Evolutionary conservation across 768 basidiomycete genomes (phyloP).

Genomic region (Cystobasidium onofrii): DNA sequence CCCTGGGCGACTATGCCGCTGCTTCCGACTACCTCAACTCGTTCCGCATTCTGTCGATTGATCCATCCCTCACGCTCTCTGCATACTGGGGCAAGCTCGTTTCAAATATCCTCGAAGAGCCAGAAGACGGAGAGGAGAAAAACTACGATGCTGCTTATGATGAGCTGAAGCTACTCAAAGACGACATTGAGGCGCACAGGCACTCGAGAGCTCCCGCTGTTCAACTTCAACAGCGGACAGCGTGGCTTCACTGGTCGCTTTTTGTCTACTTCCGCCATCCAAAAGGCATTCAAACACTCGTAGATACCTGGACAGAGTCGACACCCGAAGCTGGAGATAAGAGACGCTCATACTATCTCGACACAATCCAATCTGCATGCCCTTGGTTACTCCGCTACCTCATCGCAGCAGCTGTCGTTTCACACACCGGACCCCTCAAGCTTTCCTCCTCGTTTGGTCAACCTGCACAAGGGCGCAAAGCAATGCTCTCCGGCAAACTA

Average conservation of each 20-base stretch:
- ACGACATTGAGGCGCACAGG: conserved; percentile 23
- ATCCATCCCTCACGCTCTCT: conserved; percentile 83
- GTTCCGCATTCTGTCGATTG: conserved; percentile 93
- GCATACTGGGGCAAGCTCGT: conserved; percentile 99
- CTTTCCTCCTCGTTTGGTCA: conserved; percentile 28
- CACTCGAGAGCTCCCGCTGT: conserved; percentile 45
- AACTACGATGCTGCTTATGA: conserved; percentile 32
- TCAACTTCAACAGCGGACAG: conserved; percentile 87
- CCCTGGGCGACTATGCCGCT: conserved; percentile 93
- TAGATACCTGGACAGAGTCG: conserved; percentile 92
- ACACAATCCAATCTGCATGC: conserved; percentile 91
- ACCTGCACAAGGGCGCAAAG: conserved; percentile 18
- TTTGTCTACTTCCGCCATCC: conserved; percentile 98
- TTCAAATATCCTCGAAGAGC: conserved; percentile 77
- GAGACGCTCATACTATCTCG: conserved; percentile 58
- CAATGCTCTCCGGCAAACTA: conserved; percentile 52
- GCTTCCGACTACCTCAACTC: conserved; percentile 89
- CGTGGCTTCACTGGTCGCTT: conserved; percentile 95
- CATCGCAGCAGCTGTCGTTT: conserved; percentile 82
- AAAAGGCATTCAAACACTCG: conserved; percentile 77
- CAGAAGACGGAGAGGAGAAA: conserved; percentile 43
- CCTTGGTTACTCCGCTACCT: conserved; percentile 95
- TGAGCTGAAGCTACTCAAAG: conserved; percentile 19
- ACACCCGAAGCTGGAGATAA: conserved; percentile 24
- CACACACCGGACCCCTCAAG: conserved; percentile 48